Evolutionary conservation across 768 basidiomycete species (phyloP).

Genomic region (Tulasnella sp.): DNA sequence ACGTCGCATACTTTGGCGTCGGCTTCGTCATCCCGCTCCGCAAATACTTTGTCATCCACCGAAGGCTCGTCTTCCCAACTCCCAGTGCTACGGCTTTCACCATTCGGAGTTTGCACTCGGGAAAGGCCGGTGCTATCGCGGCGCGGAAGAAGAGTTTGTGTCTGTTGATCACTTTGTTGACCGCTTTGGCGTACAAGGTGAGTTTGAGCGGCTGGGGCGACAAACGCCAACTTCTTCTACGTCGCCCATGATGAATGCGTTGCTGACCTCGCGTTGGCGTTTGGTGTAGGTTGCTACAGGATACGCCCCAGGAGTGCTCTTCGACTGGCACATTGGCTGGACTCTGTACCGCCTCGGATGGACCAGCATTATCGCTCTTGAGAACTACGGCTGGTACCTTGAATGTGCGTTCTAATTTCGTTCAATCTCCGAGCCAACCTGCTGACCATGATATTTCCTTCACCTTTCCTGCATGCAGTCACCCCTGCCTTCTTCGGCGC

Average conservation of each 20-base stretch:
- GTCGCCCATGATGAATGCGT: background rate
- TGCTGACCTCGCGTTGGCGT: background rate
- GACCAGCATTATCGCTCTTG: slow-evolving; percentile 49
- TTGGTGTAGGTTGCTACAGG: slow-evolving; percentile 38
- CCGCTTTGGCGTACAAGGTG: slow-evolving; percentile 42
- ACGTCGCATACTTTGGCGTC: slow-evolving; percentile 51
- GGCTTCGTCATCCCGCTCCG: slow-evolving; percentile 55
- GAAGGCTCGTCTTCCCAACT: slow-evolving; percentile 58
- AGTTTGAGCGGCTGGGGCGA: background rate
- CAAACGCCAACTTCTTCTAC: background rate
- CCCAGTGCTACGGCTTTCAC: slow-evolving; percentile 59
- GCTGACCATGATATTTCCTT: background rate
- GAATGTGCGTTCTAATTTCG: slow-evolving; percentile 44
- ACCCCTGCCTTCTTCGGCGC: slow-evolving; percentile 29
- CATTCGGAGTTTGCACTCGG: slow-evolving; percentile 52
- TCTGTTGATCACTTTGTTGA: slow-evolving; percentile 42
- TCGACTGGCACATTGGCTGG: slow-evolving; percentile 61
- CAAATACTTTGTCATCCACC: slow-evolving; percentile 54
- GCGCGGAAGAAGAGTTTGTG: slow-evolving; percentile 51
- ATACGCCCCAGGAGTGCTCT: slow-evolving; percentile 53
- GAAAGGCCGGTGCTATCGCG: slow-evolving; percentile 41
- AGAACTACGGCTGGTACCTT: slow-evolving; percentile 52
- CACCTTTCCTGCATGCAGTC: slow-evolving; percentile 5
- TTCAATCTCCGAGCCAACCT: background rate
- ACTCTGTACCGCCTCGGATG: slow-evolving; percentile 51